Percentiles rank a stretch among this genome's conserved stretches.
These are phyloP conservation scores for Hypholoma sublateritium DNA, from an alignment of 768 basidiomycete species.

Conservation along the genomic window DNA sequence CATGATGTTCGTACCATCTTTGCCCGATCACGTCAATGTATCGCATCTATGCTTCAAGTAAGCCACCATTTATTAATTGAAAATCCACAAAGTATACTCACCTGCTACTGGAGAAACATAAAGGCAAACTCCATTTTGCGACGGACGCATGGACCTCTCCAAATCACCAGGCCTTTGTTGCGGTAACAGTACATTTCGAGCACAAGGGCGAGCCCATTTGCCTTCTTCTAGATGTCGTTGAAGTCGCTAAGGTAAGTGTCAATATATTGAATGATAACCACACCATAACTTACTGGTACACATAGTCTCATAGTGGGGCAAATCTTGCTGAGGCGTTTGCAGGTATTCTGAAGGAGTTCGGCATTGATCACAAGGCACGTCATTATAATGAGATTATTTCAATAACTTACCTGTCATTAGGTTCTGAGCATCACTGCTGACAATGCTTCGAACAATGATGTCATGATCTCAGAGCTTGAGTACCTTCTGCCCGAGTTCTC, in stretches of 20 bases:
- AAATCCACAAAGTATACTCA: neutral
- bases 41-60: constrained; percentile 29
- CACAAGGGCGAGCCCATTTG: constrained; percentile 21
- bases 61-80: neutral
- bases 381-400: neutral
- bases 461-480: constrained; percentile 29
- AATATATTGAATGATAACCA: too few species aligned
- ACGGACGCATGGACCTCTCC: constrained; percentile 37
- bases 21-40: constrained; percentile 1
- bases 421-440: constrained; percentile 25
- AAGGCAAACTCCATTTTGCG: constrained; percentile 29
- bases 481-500: constrained; percentile 17
- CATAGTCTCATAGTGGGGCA: constrained; percentile 28
- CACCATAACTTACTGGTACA: neutral
- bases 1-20: constrained; percentile 24
- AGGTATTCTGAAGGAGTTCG: constrained; percentile 31
- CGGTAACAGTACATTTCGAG: constrained; percentile 30
- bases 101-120: constrained; percentile 25
- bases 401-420: constrained; percentile 14
- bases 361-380: constrained; percentile 33
- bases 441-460: constrained; percentile 25
- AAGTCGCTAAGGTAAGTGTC: neutral
- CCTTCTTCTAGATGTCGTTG: constrained; percentile 28
- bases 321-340: constrained; percentile 32
- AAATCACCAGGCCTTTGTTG: constrained; percentile 30